Base-by-base conservation (phyloP, 1,284 basidiomycete species). In the Cryptococcus maquisensis region DNA sequence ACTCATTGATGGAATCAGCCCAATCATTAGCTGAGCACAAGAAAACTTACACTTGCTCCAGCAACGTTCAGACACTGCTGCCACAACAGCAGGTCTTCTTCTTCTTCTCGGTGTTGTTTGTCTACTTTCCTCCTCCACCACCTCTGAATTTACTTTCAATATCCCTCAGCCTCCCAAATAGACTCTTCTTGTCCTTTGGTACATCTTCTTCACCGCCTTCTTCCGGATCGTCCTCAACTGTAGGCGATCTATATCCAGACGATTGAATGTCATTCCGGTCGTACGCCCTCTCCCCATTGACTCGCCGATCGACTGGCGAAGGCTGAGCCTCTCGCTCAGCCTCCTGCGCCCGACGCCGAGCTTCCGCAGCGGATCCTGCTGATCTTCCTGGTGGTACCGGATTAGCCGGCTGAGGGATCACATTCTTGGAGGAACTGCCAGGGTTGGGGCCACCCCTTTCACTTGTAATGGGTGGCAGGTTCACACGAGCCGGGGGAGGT, bases 181-280 rank as follows among this genome's bases (percentile, higher is more conserved):
- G 7, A 40, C 16, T 40, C 13, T 40, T 10, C 28, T 32, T 32
- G 10, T 32, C 28, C 36, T 23, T 37, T 12, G 42, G 43, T 20
- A 20, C 42, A 38, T 52, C 50, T 15, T 10, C 10, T 32, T 32
- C 28, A 10, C 10, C 28, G 28, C 28, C 28, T 32, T 52, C 28
- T 32, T 52, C 43, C 23, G 38, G 21, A 23, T 20, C 36, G 18
- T 52, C 50, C 23, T 38, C 40, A 5, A 52, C 50, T 10, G 32
- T 40, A 20, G 50, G 50, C 15, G 50, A 40, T 44, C 32, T 32
- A 24, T 51, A 51, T 32, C 44, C 44, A 8, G 40, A 46, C 28
- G 40, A 46, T n/a, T 41, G 32, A 4, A 6, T 18, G 16, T 26
- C 35, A 18, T 18, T 16, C 28, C 16, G 37, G n/a, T 24, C 15